A percentile compares a stretch with the other conserved stretches of the same genome.
Conservation (phyloP, 2,329 filamentous ascomycete genomes). For the Fusarium foetens region DNA sequence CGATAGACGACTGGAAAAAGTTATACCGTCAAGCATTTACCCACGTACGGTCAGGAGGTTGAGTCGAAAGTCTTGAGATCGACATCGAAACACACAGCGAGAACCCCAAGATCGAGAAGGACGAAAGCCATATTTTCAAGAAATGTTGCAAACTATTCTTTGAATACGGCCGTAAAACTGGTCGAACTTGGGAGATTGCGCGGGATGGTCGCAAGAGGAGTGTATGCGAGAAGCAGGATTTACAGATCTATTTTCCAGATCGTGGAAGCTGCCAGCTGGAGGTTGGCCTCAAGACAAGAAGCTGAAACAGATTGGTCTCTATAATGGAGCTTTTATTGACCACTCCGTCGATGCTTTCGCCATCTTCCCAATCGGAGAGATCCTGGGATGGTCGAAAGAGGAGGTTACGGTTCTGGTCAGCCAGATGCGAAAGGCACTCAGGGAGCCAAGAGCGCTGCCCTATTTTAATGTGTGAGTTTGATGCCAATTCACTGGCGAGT, state of each 20-base stretch:
- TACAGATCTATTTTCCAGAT: constrained; percentile 22
- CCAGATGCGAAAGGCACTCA: constrained; percentile 26
- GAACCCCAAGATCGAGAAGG: constrained; percentile 17
- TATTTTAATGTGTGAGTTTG: background rate
- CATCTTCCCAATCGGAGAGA: constrained; percentile 21
- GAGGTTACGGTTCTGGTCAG: constrained; percentile 24
- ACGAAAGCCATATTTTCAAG: constrained; percentile 32
- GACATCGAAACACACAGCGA: constrained; percentile 35
- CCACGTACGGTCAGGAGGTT: constrained; percentile 55
- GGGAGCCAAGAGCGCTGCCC: background rate
- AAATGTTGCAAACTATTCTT: constrained; percentile 33
- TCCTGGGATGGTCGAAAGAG: constrained; percentile 29
- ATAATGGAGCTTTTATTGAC: constrained; percentile 23
- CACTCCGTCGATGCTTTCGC: constrained; percentile 31
- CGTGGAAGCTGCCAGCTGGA: constrained; percentile 26
- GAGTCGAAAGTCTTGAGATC: constrained; percentile 34
- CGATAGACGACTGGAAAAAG: constrained; percentile 65
- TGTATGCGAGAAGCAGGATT: constrained; percentile 37
- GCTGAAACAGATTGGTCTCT: constrained; percentile 30
- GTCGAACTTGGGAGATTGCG: constrained; percentile 42
- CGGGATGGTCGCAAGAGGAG: constrained; percentile 34
- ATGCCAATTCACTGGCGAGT: background rate
- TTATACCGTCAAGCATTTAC: constrained; percentile 63
- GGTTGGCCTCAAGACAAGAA: constrained; percentile 32
- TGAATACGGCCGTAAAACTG: constrained; percentile 41